Evolutionary conservation across 192 early-diverging fungal species (phyloP), one percentile per base, ranked within the genome.

Genomic region (Thoreauomyces humboldtii): DNA sequence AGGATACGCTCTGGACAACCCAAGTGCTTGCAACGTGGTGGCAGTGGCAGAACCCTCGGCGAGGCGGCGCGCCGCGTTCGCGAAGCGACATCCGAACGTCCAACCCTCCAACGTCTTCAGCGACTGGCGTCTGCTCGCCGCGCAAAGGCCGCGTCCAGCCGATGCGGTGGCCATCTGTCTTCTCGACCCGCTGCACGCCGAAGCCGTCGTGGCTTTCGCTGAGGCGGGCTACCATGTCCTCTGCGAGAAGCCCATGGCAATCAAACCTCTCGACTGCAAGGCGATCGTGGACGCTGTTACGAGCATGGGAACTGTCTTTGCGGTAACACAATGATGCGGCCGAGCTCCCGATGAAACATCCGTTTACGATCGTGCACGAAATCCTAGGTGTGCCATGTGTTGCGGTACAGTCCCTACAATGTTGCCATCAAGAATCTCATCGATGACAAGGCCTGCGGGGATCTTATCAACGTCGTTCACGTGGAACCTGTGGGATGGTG

Each of bases 231-330:
- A 86, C 62, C 76, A 86, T 54, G 84, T 89, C 22, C 50, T 89
- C 57, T 71, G 82, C 43, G 87, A 89, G 71, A 89, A 89, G 56
- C 87, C 87, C 7, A 84, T 89, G 83, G 76, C 87, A 1, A 67
- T 73, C 4, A 71, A 67, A 0, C 44, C 80, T 15, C 50, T 61
- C 11, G 81, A 85, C 32, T 89, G 87, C 59, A 44, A 59, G 28
- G 47, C 52, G 12, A 86, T 88, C 36, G 65, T 72, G 4, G 36
- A 61, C 15, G 81, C 82, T 9, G 81, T 74, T 28, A 53, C 67
- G 33, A 60, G 53, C 12, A 73, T 68, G 34, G 59, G 57, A 6
- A 75, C 81, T 12, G 71, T 77, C 19, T 68, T 79, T 57, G 77
- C 74, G 24, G 60, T 74, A 32, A 43, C n/a, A n/a, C n/a, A n/a